A percentile compares a stretch with the other conserved stretches of the same genome.
Evolutionary conservation across 306 rosid species (phyloP).

Genomic region (Prunus dulcis): DNA sequence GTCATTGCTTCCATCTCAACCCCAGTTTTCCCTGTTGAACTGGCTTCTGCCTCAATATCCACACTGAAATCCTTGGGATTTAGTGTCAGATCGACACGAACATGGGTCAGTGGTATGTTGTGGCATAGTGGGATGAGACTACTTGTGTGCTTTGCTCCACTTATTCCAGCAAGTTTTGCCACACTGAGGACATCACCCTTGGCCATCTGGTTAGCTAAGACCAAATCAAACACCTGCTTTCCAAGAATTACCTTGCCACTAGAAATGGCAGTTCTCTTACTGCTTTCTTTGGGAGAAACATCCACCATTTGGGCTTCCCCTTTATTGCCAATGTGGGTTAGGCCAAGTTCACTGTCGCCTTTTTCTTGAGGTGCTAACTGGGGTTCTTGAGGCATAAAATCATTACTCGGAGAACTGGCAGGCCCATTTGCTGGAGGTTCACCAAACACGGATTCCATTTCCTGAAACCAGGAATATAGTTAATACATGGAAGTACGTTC

Average conservation of each 20-base stretch:
- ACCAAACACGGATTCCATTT: constrained; percentile 80
- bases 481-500: background rate
- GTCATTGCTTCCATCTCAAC: constrained; percentile 98
- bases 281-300: constrained; percentile 70
- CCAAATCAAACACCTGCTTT: constrained; percentile 81
- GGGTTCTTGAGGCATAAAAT: constrained; percentile 27
- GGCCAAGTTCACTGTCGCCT: constrained; percentile 26
- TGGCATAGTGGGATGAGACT: constrained; percentile 79
- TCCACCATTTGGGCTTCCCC: constrained; percentile 98
- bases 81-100: constrained; percentile 57
- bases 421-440: constrained; percentile 45
- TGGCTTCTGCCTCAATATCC: constrained; percentile 74
- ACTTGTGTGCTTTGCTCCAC: constrained; percentile 87
- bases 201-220: constrained; percentile 53
- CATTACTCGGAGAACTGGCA: constrained; percentile 39
- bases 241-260: constrained; percentile 84
- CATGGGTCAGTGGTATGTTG: constrained; percentile 65
- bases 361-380: constrained; percentile 20
- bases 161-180: constrained; percentile 87
- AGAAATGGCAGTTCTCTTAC: constrained; percentile 65
- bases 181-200: constrained; percentile 88
- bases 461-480: constrained; percentile 40
- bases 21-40: constrained; percentile 55
- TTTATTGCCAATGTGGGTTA: constrained; percentile 62
- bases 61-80: constrained; percentile 65